phyloP scores from a whole-genome alignment of 75 land plant species.

The Picea sitchensis region DNA sequence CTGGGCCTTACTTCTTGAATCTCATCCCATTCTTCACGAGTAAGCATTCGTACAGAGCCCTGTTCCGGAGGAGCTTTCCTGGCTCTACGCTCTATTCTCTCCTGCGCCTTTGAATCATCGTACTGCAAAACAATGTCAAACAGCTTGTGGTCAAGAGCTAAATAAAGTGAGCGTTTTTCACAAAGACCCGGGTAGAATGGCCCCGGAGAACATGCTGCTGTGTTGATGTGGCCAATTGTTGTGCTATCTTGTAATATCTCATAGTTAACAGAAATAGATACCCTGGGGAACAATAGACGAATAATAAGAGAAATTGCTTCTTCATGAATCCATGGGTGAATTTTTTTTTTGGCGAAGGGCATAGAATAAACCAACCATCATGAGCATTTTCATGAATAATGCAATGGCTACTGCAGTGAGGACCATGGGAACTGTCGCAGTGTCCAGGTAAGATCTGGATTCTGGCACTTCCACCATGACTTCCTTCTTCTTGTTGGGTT shows the following conservation, averaged over 20 bases:
- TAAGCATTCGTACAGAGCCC: constrained; percentile 71
- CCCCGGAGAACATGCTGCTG: not conserved
- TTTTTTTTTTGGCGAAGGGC: not conserved
- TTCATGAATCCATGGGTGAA: not conserved
- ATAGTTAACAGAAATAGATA: not conserved
- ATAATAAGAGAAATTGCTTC: not conserved
- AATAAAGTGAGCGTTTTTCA: too few relatives aligned
- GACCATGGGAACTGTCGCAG: constrained; percentile 52
- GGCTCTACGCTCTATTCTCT: constrained; percentile 61
- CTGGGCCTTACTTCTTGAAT: constrained; percentile 76
- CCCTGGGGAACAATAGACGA: not conserved
- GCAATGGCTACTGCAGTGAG: constrained; percentile 48
- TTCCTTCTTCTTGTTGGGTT: constrained; percentile 23
- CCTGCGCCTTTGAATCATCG: constrained; percentile 66
- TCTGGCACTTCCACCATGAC: constrained; percentile 49
- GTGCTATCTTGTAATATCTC: not conserved
- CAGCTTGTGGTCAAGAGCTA: not conserved
- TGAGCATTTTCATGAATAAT: constrained; percentile 61
- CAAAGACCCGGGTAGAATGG: not conserved
- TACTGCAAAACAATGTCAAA: constrained; percentile 28
- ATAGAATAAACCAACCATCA: constrained; percentile 53
- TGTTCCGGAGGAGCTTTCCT: constrained; percentile 58
- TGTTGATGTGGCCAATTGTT: too few relatives aligned
- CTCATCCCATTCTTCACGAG: constrained; percentile 81
- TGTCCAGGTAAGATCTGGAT: constrained; percentile 45